Evolutionary conservation across 345 rosid species (phyloP), one percentile per base, ranked within the genome.

Genomic region (Luvunga scandens): DNA sequence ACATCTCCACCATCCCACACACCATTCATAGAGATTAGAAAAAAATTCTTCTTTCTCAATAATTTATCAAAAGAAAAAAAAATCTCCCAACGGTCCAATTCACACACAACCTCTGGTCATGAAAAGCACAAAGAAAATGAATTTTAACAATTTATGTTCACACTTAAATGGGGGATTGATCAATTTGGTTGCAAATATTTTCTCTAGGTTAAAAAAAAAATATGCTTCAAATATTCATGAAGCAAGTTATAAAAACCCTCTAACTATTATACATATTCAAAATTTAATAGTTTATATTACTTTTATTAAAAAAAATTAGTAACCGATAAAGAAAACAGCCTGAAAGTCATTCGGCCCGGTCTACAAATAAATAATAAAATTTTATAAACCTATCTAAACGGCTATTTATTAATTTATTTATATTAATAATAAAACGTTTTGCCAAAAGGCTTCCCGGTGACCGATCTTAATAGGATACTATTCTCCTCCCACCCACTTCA

Each of bases 401-500:
- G 68, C 19, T 8, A 64, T 64, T 6, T 16, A 30, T 5, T 31
- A 18, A 53, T 53, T 18, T 18, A 16, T 16, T 1, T 48, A 48
- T 27, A 5, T 4, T 28, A 64, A 63, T 9, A 21, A 72, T 7
- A 16, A 50, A 0, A 50, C 6, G 5, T 31, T 50, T 70, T 70
- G 3, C 9, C 34, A 48, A 71, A 12, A 2, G 66, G 21, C 66
- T 45, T 19, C 42, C 42, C 25, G 39, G 24, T 33, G 48, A 57
- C 36, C 72, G 36, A 25, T 31, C 38, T 16, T 65, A 75, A 39
- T 3, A 36, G 22, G 63, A 71, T 13, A 38, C 22, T 65, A 72
- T 77, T 71, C 80, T 60, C 31, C 39, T 50, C 22, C 66, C 33
- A 69, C 76, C 38, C 61, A 55, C 56, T 48, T 9, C 22, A 19